Conservation (phyloP, 257 asterid genomes). For the Paulownia fortunei region DNA sequence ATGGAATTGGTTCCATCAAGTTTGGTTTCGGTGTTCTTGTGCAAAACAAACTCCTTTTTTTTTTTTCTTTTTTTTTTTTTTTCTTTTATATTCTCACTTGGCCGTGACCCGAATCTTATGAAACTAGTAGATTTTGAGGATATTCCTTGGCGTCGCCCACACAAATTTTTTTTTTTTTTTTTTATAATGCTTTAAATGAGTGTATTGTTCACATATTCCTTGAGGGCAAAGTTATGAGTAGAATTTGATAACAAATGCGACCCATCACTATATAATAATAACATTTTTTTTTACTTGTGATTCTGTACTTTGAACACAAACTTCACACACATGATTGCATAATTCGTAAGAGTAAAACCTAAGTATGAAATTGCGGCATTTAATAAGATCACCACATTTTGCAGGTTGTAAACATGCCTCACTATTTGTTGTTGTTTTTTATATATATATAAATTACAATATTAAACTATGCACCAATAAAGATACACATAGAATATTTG, state of each 20-base stretch:
- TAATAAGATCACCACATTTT: neutral
- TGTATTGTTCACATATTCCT: no score
- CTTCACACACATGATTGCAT: conserved; percentile 10
- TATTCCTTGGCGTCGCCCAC: no score
- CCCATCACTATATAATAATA: conserved; percentile 1
- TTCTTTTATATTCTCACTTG: no score
- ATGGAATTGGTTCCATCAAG: neutral
- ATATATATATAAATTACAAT: neutral
- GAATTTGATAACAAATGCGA: neutral
- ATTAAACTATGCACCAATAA: neutral
- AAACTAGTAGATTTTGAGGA: no score
- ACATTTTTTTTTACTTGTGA: conserved; percentile 4
- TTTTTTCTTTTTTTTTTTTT: no score
- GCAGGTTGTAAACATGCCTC: conserved; percentile 7
- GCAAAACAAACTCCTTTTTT: neutral
- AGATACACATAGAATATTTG: neutral
- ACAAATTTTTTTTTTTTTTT: no score
- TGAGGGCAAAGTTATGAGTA: no score
- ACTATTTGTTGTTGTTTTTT: no score
- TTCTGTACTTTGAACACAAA: conserved; percentile 26
- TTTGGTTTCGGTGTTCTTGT: neutral
- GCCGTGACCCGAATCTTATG: no score
- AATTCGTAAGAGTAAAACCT: conserved; percentile 21
- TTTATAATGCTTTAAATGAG: no score
- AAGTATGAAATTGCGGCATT: conserved; percentile 22